Conservation (phyloP, 192 early-diverging fungal species). For the Geosiphon pyriformis region DNA sequence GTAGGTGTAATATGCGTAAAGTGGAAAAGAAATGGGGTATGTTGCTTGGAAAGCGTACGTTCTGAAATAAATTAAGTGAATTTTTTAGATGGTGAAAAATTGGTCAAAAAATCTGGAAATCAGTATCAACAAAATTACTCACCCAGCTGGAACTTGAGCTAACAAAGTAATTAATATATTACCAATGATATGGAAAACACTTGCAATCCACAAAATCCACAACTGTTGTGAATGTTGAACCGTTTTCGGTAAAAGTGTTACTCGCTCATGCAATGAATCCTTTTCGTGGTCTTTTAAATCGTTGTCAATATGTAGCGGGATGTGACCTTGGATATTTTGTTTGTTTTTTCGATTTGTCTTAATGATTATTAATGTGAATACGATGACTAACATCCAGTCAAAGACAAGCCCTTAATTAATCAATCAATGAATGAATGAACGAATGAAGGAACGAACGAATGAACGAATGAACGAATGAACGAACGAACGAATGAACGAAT, state of each 20-base stretch:
- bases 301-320: neutral
- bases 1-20: constrained; percentile 2
- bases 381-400: neutral
- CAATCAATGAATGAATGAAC: no score
- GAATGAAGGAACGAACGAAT: no score
- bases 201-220: neutral
- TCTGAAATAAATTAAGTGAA: neutral
- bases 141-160: neutral
- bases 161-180: neutral
- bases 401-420: neutral
- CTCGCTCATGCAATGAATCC: neutral
- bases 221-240: neutral
- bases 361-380: neutral
- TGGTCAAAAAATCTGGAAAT: neutral
- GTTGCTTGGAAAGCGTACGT: neutral
- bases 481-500: no score
- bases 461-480: no score
- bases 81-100: neutral
- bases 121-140: neutral
- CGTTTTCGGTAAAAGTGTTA: neutral
- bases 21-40: neutral
- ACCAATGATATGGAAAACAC: neutral
- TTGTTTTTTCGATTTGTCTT: neutral
- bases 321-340: neutral
- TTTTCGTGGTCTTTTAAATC: neutral